Base-by-base conservation (phyloP, 495 filamentous ascomycete genomes). In the Penicillium longicatenatum region DNA sequence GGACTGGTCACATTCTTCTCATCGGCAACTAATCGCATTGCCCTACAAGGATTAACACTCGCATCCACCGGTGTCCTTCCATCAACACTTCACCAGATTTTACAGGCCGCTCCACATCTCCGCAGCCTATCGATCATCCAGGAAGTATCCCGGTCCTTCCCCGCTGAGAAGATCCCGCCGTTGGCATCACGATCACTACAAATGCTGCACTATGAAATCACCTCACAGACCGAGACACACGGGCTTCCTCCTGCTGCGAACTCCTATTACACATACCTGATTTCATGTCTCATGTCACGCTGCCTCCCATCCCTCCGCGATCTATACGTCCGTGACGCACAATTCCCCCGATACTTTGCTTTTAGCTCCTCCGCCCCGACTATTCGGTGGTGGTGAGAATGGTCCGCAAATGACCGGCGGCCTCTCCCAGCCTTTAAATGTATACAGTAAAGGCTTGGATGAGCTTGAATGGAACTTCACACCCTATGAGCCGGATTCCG, bases 391-490 rank as follows among this genome's bases (percentile, higher is more conserved):
- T 21, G 61, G 70, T 31, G 65, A 72, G 16, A 60, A 43, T 19
- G 67, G 78, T 4, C 71, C 65, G 31, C 73, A 66, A 59, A 62
- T 67, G 9, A 56, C 63, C n/a, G 60, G 65, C n/a, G 71, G 70
- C 60, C 89, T 81, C 66, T 76, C 58, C 19, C 86, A 89, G 57
- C 83, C 84, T 7, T 80, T 97, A 26, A 84, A 89, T 63, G 84
- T 97, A 24, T 96, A 92, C 70, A 91, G 84, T 69, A 97, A 96
- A 73, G 89, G 90, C 24, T 79, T 91, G 19, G 87, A 92, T 58
- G 91, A 92, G 63, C 76, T 91, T 20, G 90, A 93, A 61, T 97
- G 92, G 92, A 88, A 89, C 59, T 89, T 92, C 67, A 88, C 85
- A 0, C 74, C 79, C 7, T 78, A 86, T 58, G 73, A 79, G 6